Conservation (phyloP, 305 asterid species). For the Andrographis paniculata region DNA sequence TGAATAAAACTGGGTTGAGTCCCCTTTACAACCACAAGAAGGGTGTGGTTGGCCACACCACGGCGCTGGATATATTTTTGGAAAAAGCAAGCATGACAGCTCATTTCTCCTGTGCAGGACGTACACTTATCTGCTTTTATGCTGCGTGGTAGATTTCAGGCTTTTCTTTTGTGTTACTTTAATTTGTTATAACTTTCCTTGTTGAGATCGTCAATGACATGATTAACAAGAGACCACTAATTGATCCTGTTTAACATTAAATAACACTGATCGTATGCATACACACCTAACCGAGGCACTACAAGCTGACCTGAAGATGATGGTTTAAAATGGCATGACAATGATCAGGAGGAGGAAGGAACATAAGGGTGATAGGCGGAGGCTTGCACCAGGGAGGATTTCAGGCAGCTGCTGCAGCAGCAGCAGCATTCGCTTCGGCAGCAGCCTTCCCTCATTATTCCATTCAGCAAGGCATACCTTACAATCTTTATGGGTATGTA, state of each 20-base stretch:
- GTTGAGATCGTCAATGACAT: no score
- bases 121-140: constrained; percentile 26
- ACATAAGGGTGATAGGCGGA: constrained; percentile 55
- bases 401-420: constrained; percentile 26
- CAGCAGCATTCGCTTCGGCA: constrained; percentile 40
- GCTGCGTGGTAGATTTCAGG: constrained; percentile 22
- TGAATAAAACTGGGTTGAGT: background rate
- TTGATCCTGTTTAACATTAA: background rate
- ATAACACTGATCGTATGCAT: background rate
- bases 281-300: background rate
- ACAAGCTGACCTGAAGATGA: background rate
- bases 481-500: constrained; percentile 54
- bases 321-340: background rate
- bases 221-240: no score
- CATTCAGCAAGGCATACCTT: constrained; percentile 81
- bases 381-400: constrained; percentile 56
- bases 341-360: constrained; percentile 36
- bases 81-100: constrained; percentile 50
- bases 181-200: background rate
- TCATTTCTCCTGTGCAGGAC: constrained; percentile 33
- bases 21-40: background rate
- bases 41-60: constrained; percentile 16
- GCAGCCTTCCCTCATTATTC: constrained; percentile 48
- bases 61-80: constrained; percentile 23
- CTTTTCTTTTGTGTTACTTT: constrained; percentile 10